Conservation (phyloP, 345 rosid genomes). For the Moricandia moricandioides region DNA sequence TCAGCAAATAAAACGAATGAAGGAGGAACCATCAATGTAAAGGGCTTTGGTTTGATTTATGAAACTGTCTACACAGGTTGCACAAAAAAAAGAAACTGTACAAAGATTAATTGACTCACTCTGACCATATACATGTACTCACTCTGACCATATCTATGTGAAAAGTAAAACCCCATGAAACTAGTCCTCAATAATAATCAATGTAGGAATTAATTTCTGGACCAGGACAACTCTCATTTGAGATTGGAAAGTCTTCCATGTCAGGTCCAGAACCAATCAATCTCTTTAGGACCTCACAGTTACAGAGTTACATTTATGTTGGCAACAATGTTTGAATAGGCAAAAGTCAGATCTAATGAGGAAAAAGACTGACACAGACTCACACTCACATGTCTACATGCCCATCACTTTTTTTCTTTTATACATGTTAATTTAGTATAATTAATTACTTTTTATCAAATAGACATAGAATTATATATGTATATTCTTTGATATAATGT, state of each 20-base stretch:
- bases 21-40: conserved; percentile 22
- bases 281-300: conserved; percentile 19
- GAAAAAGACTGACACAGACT: conserved; percentile 33
- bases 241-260: conserved; percentile 13
- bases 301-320: conserved; percentile 22
- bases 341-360: conserved; percentile 33
- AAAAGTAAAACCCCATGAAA: not conserved
- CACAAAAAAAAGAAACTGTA: no score
- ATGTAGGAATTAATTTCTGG: conserved; percentile 1
- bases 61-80: not conserved
- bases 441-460: not conserved
- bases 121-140: not conserved
- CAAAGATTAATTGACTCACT: not conserved
- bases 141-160: not conserved
- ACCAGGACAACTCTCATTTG: conserved; percentile 30
- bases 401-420: conserved; percentile 25
- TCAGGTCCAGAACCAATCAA: conserved; percentile 22
- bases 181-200: not conserved
- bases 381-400: conserved; percentile 37
- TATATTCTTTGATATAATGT: not conserved
- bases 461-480: not conserved
- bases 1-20: conserved; percentile 28
- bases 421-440: not conserved
- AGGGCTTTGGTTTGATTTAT: conserved; percentile 28
- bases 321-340: conserved; percentile 35